Evolutionary conservation across 352 stramenopile species (phyloP).

Genomic region (Pythium vanterpoolii): DNA sequence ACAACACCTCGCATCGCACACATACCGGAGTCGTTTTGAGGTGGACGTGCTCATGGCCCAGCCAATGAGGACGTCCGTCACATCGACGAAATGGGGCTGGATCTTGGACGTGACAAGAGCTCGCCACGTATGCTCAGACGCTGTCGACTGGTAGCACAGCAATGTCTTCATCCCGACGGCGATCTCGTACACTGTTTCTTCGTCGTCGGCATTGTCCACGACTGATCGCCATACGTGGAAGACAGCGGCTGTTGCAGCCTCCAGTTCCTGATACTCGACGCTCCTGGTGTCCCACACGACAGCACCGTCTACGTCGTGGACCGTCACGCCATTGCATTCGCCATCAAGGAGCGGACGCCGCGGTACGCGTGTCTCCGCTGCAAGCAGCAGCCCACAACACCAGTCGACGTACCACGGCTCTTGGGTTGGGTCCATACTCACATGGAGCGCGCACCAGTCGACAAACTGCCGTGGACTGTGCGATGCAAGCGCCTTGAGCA

Average conservation of each 20-base stretch:
- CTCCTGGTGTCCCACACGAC: slow-evolving; percentile 18
- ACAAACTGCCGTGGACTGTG: slow-evolving; percentile 26
- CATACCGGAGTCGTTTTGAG: slow-evolving; percentile 19
- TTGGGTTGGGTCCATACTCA: slow-evolving; percentile 14
- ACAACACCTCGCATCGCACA: not conserved
- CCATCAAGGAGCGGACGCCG: not conserved
- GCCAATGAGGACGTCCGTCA: slow-evolving; percentile 31
- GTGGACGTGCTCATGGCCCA: slow-evolving; percentile 29
- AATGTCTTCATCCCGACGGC: slow-evolving; percentile 14
- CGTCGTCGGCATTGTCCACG: slow-evolving; percentile 22
- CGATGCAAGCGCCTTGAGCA: slow-evolving; percentile 26
- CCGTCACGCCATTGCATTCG: not conserved
- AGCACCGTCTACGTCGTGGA: not conserved
- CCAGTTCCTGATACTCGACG: slow-evolving; percentile 23
- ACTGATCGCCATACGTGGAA: slow-evolving; percentile 25
- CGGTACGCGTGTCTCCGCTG: slow-evolving; percentile 24
- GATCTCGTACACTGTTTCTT: slow-evolving; percentile 22
- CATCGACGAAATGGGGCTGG: slow-evolving; percentile 31
- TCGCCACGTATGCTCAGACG: slow-evolving; percentile 11
- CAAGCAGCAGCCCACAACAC: slow-evolving; percentile 22
- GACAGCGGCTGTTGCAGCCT: slow-evolving; percentile 15
- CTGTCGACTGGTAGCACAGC: slow-evolving; percentile 18
- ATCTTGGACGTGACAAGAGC: slow-evolving; percentile 22
- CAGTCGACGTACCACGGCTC: slow-evolving; percentile 28
- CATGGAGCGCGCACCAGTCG: slow-evolving; percentile 25